These are phyloP conservation scores for Polyrhizophydium stewartii DNA, from an alignment of 371 early-diverging fungal genomes.

Conservation along the genomic window DNA sequence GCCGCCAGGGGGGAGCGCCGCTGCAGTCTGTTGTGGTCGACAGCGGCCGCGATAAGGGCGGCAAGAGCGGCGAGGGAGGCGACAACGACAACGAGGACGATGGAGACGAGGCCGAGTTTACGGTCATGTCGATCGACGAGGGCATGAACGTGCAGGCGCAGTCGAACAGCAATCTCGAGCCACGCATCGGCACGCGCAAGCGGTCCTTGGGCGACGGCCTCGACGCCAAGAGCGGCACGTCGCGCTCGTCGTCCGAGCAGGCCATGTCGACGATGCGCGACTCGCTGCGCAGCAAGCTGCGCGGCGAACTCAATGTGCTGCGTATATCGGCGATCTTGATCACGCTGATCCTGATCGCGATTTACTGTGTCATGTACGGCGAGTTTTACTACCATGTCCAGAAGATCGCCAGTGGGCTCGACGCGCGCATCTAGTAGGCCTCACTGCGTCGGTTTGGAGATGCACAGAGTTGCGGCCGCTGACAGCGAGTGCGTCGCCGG, in stretches of 20 bases:
- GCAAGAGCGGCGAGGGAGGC: too few relatives aligned
- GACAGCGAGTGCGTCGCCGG: too few relatives aligned
- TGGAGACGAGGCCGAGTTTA: not conserved
- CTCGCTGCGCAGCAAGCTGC: not conserved
- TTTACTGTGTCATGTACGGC: not conserved
- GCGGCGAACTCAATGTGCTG: not conserved
- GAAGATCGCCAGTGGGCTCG: too few relatives aligned
- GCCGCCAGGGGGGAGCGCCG: too few relatives aligned
- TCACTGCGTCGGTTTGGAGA: too few relatives aligned
- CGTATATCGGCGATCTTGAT: not conserved
- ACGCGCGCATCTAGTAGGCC: too few relatives aligned
- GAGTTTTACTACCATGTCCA: too few relatives aligned
- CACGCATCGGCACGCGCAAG: not conserved
- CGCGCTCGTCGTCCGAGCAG: not conserved
- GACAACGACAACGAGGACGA: too few relatives aligned
- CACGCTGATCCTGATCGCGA: not conserved
- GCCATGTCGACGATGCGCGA: not conserved
- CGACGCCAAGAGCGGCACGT: not conserved
- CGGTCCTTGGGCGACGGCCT: not conserved
- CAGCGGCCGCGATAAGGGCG: not conserved
- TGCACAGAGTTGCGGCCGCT: too few relatives aligned
- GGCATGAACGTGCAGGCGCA: not conserved
- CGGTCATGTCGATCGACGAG: not conserved
- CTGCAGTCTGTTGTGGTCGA: too few relatives aligned
- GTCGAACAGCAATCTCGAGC: not conserved